A percentile compares a stretch with the other conserved stretches of the same genome.
Conservation (phyloP, 2,329 filamentous ascomycete species). For the Beauveria rudraprayagi region DNA sequence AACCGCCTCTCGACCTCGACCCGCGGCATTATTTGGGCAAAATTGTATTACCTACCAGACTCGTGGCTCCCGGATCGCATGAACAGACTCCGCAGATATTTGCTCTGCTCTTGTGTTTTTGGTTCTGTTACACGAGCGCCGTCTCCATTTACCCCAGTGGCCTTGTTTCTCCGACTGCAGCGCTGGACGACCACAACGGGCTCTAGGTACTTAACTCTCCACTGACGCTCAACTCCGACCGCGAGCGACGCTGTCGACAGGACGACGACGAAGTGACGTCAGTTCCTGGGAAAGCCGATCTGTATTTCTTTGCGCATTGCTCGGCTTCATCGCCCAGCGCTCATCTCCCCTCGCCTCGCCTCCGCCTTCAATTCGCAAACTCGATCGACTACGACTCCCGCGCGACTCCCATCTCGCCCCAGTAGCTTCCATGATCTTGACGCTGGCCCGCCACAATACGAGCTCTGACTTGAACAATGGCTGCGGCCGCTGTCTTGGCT, state of each 20-base stretch:
- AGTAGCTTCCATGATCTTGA: conserved; percentile 46
- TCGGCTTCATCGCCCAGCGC: background rate
- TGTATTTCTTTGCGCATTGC: background rate
- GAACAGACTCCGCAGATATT: background rate
- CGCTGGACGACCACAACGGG: conserved; percentile 8
- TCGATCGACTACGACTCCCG: background rate
- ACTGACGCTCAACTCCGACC: background rate
- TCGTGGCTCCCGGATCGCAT: background rate
- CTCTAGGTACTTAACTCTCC: background rate
- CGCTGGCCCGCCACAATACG: conserved; percentile 31
- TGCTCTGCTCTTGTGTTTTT: background rate
- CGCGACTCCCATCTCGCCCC: conserved; percentile 11
- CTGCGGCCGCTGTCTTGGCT: conserved; percentile 40
- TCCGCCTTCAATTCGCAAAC: background rate
- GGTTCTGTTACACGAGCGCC: background rate
- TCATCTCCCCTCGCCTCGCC: background rate
- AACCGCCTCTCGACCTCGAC: background rate
- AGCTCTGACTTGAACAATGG: conserved; percentile 45
- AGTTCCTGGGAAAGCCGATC: background rate
- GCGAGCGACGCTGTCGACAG: background rate
- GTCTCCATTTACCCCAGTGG: background rate
- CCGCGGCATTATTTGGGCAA: background rate
- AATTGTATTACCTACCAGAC: background rate
- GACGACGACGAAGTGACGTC: background rate
- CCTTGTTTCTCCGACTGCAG: conserved; percentile 2